Percentiles rank a stretch among this genome's conserved stretches.
phyloP scores from a whole-genome alignment of 192 early-diverging fungal genomes.

The Gamsiella multidivaricata region DNA sequence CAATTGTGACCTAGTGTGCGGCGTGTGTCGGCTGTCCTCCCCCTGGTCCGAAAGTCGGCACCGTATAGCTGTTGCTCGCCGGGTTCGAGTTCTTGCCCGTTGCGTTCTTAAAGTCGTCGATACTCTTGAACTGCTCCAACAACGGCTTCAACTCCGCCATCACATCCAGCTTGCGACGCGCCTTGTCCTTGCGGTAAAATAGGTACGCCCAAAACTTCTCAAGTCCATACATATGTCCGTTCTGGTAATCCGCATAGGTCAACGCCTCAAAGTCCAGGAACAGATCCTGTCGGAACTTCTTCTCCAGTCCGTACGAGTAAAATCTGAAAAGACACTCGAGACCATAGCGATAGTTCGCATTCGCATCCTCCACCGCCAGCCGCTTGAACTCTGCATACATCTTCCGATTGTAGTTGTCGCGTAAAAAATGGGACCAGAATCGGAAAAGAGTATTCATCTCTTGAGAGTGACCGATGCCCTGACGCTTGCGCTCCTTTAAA shows the following conservation, averaged over 20 bases:
- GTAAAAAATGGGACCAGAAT: constrained; percentile 98
- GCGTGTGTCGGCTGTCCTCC: not conserved
- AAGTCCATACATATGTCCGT: constrained; percentile 84
- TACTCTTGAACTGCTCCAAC: constrained; percentile 69
- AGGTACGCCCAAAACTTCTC: constrained; percentile 98
- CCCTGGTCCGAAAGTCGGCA: constrained; percentile 20
- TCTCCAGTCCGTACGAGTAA: constrained; percentile 94
- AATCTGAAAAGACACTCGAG: constrained; percentile 97
- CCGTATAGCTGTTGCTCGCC: constrained; percentile 25
- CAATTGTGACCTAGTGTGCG: too few species aligned
- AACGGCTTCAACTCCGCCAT: constrained; percentile 64
- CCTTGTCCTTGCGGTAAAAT: constrained; percentile 88
- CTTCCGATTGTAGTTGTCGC: constrained; percentile 91
- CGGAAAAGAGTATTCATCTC: constrained; percentile 98
- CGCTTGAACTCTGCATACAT: constrained; percentile 95
- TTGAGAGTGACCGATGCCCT: constrained; percentile 88
- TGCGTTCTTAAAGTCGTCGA: constrained; percentile 48
- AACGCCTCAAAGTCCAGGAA: constrained; percentile 90
- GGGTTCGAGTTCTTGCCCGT: constrained; percentile 33
- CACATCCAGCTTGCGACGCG: constrained; percentile 68
- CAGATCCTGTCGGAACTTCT: constrained; percentile 85
- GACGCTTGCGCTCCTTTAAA: constrained; percentile 88
- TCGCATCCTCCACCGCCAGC: constrained; percentile 88
- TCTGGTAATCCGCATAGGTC: constrained; percentile 79
- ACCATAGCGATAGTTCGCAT: constrained; percentile 87